Percentiles rank a stretch among this genome's conserved stretches.
Conservation (phyloP, 2,329 filamentous ascomycete genomes). For the Cordyceps fumosorosea region DNA sequence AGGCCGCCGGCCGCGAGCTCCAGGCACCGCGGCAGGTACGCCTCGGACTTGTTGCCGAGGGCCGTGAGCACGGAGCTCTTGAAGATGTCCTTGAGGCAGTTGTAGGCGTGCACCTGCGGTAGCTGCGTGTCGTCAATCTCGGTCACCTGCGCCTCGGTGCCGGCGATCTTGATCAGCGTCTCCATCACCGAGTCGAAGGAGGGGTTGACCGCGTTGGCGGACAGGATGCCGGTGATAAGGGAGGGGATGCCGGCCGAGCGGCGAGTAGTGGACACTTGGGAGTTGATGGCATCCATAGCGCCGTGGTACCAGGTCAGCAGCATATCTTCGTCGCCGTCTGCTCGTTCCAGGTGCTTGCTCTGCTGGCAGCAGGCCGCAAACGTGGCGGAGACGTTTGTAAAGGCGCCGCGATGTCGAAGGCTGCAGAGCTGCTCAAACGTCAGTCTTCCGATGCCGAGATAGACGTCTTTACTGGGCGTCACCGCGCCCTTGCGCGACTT, state of each 20-base stretch:
- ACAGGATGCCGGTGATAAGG: slow-evolving; percentile 74
- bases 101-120: slow-evolving; percentile 90
- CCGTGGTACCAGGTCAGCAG: slow-evolving; percentile 66
- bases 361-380: slow-evolving; percentile 74
- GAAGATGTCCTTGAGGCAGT: slow-evolving; percentile 88
- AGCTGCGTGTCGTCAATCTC: slow-evolving; percentile 60
- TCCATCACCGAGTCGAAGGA: slow-evolving; percentile 60
- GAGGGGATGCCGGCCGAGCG: slow-evolving; percentile 89
- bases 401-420: slow-evolving; percentile 83
- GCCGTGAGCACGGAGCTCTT: slow-evolving; percentile 71
- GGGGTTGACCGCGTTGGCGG: slow-evolving; percentile 52
- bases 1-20: slow-evolving; percentile 75
- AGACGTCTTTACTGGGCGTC: slow-evolving; percentile 45
- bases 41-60: slow-evolving; percentile 65
- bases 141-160: slow-evolving; percentile 43
- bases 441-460: slow-evolving; percentile 61
- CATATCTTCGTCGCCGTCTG: slow-evolving; percentile 33
- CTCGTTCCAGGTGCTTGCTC: slow-evolving; percentile 40
- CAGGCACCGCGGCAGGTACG: slow-evolving; percentile 65
- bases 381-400: slow-evolving; percentile 85
- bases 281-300: slow-evolving; percentile 63
- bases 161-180: slow-evolving; percentile 54
- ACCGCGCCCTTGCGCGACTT: slow-evolving; percentile 37
- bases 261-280: slow-evolving; percentile 75
- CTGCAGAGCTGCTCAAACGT: slow-evolving; percentile 78